phyloP scores from a whole-genome alignment of 164 flowering plant species.

The Protea cynaroides region DNA sequence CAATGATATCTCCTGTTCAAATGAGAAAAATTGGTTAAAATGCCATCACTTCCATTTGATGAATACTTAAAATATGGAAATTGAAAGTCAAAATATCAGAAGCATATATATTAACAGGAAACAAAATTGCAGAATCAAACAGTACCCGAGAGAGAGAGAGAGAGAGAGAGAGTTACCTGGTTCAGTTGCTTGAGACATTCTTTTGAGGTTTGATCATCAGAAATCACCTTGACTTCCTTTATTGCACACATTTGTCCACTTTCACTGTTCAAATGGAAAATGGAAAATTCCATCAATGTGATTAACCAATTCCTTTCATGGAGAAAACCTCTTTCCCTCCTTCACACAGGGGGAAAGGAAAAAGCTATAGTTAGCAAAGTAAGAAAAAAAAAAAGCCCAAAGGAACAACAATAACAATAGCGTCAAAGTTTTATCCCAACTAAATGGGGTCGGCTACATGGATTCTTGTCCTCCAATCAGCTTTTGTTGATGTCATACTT shows the following conservation, averaged over 20 bases:
- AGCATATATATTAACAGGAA: no score
- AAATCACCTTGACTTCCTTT: constrained; percentile 74
- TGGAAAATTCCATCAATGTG: background rate
- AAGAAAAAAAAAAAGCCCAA: no score
- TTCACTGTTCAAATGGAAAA: constrained; percentile 44
- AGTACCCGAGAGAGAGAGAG: background rate
- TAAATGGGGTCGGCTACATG: no score
- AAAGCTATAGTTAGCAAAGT: background rate
- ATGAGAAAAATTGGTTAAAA: constrained; percentile 7
- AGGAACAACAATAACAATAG: no score
- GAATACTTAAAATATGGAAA: no score
- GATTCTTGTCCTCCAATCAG: no score
- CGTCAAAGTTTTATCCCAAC: no score
- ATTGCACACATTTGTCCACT: constrained; percentile 93
- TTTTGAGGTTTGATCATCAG: constrained; percentile 74
- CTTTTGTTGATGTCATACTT: no score
- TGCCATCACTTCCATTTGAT: background rate
- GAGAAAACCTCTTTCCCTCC: background rate
- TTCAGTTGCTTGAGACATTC: constrained; percentile 83
- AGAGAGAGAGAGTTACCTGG: constrained; percentile 43
- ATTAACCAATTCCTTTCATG: background rate
- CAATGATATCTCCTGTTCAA: constrained; percentile 72
- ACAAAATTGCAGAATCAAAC: no score
- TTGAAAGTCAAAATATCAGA: no score
- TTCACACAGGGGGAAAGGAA: no score